These are phyloP conservation scores for Phytopythium montanum DNA, from an alignment of 352 stramenopile species.

Conservation along the genomic window DNA sequence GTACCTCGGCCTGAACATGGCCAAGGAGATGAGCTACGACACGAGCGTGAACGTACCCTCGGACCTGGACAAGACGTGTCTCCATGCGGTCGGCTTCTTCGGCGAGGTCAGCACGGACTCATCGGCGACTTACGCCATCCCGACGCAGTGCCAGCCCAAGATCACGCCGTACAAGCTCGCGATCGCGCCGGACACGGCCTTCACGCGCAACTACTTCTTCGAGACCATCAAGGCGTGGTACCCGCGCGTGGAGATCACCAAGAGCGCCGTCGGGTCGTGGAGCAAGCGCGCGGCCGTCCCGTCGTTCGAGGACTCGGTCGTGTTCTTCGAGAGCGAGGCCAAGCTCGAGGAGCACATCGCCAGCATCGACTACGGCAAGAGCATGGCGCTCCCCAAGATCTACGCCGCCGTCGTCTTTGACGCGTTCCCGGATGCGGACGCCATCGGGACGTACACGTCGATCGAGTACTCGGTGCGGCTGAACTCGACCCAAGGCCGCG, in stretches of 20 bases:
- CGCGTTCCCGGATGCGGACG: constrained; percentile 20
- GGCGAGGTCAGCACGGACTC: constrained; percentile 9
- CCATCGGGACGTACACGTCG: constrained; percentile 36
- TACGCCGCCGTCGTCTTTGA: constrained; percentile 68
- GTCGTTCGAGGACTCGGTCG: constrained; percentile 49
- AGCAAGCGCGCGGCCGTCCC: constrained; percentile 17
- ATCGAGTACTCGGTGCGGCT: constrained; percentile 68
- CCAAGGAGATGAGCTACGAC: constrained; percentile 21
- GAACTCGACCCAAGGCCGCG: constrained; percentile 40
- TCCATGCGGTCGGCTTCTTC: constrained; percentile 20
- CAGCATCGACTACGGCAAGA: constrained; percentile 37
- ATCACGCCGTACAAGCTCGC: constrained; percentile 46
- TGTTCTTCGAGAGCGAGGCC: constrained; percentile 49
- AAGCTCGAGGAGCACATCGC: constrained; percentile 45
- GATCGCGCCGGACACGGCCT: constrained; percentile 48
- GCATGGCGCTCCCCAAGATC: constrained; percentile 31
- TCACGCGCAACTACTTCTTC: constrained; percentile 64
- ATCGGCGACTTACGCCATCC: constrained; percentile 11
- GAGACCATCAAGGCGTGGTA: constrained; percentile 52
- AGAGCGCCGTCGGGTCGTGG: constrained; percentile 11
- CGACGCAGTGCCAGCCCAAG: constrained; percentile 26
- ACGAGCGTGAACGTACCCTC: constrained; percentile 1
- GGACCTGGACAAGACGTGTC: constrained; percentile 20
- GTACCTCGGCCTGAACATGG: constrained; percentile 31
- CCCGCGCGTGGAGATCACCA: constrained; percentile 20